These are phyloP conservation scores for Tripterygium wilfordii DNA, from an alignment of 177 flowering plant species.

Conservation along the genomic window DNA sequence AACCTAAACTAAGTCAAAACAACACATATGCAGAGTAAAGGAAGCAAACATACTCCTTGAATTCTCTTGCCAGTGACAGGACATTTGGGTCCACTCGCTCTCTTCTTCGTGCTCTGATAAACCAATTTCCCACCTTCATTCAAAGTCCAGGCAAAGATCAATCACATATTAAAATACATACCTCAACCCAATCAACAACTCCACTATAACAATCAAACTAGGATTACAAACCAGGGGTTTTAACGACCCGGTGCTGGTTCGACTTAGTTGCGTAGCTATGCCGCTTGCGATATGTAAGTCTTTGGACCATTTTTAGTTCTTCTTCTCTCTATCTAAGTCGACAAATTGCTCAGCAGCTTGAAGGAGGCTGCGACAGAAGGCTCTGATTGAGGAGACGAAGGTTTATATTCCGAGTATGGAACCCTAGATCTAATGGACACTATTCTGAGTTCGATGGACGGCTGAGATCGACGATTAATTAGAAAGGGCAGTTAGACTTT, in stretches of 20 bases:
- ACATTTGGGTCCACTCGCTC: slow-evolving; percentile 53
- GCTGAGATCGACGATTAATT: too few relatives aligned
- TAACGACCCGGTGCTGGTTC: slow-evolving; percentile 49
- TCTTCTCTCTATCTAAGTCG: slow-evolving; percentile 8
- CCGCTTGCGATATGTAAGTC: slow-evolving; percentile 44
- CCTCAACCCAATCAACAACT: neutral
- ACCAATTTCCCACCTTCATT: slow-evolving; percentile 40
- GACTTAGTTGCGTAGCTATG: slow-evolving; percentile 62
- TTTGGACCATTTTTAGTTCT: slow-evolving; percentile 38
- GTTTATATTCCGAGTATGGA: neutral
- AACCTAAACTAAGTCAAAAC: too few relatives aligned
- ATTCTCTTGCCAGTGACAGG: slow-evolving; percentile 60
- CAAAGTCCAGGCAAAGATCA: neutral
- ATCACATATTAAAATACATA: neutral
- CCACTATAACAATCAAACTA: neutral
- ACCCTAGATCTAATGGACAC: slow-evolving; percentile 43
- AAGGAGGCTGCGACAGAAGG: neutral
- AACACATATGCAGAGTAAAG: too few relatives aligned
- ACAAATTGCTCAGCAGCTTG: too few relatives aligned
- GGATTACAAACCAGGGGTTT: slow-evolving; percentile 43
- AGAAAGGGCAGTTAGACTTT: too few relatives aligned
- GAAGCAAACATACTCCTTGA: slow-evolving; percentile 46
- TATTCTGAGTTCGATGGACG: neutral
- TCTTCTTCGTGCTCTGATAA: slow-evolving; percentile 50
- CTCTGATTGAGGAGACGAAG: neutral